Conservation (phyloP, 768 basidiomycete species). For the Kwoniella mangroviensis region DNA sequence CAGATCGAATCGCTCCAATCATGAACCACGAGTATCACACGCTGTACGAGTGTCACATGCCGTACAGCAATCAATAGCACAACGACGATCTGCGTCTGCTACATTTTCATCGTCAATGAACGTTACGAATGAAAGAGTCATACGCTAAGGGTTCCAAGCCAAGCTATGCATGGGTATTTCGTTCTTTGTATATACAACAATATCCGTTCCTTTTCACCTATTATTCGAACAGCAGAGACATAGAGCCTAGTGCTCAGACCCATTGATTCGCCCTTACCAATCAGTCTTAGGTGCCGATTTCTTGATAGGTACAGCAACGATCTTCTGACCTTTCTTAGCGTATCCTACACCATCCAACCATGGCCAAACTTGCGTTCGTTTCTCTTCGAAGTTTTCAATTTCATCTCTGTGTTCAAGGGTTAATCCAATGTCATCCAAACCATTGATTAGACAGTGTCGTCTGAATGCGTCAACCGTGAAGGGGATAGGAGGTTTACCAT, state of each 20-base stretch:
- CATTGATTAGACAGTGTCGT: slow-evolving; percentile 90
- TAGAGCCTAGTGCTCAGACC: background rate
- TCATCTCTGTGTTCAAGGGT: slow-evolving; percentile 77
- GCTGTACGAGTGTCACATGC: too few relatives aligned
- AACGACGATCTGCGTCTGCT: too few relatives aligned
- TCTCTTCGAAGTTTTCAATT: slow-evolving; percentile 81
- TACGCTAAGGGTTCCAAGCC: background rate
- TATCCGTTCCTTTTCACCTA: background rate
- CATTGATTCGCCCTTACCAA: slow-evolving; percentile 49
- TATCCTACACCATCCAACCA: slow-evolving; percentile 98
- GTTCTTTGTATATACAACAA: slow-evolving; percentile 12
- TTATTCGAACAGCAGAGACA: background rate
- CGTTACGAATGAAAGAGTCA: too few relatives aligned
- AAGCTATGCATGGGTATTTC: slow-evolving; percentile 6
- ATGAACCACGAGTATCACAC: too few relatives aligned
- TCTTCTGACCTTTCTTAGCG: slow-evolving; percentile 64
- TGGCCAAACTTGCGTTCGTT: slow-evolving; percentile 79
- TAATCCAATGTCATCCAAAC: slow-evolving; percentile 93
- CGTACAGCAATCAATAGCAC: too few relatives aligned
- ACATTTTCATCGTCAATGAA: too few relatives aligned
- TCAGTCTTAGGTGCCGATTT: slow-evolving; percentile 51
- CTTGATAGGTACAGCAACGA: slow-evolving; percentile 51
- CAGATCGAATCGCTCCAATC: too few relatives aligned
- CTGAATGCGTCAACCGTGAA: slow-evolving; percentile 91
- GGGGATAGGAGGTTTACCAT: slow-evolving; percentile 70